A percentile compares a stretch with the other conserved stretches of the same genome.
These are phyloP conservation scores for Decorospora gaudefroyi DNA, from an alignment of 2,329 filamentous ascomycete species.

Conservation along the genomic window DNA sequence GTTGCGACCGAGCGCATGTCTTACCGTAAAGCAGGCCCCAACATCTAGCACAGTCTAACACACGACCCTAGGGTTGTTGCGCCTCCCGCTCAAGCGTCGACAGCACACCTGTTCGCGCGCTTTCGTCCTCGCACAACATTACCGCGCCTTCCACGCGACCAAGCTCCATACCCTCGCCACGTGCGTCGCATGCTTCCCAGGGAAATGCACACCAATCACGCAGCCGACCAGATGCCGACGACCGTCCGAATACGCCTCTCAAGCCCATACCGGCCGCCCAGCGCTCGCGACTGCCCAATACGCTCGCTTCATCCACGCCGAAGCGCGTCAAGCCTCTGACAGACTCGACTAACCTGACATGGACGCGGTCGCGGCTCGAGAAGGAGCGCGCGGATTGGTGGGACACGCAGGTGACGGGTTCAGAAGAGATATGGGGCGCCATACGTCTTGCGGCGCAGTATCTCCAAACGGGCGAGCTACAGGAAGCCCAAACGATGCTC, in stretches of 20 bases:
- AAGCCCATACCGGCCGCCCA: slow-evolving; percentile 31
- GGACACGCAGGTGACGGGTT: slow-evolving; percentile 81
- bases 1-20: slow-evolving; percentile 6
- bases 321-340: slow-evolving; percentile 31
- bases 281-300: slow-evolving; percentile 38
- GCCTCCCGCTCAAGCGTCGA: slow-evolving; percentile 18
- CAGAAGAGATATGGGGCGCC: slow-evolving; percentile 78
- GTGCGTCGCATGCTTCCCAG: slow-evolving; percentile 29
- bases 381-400: slow-evolving; percentile 82
- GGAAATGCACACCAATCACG: slow-evolving; percentile 5
- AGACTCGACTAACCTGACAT: slow-evolving; percentile 26
- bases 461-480: slow-evolving; percentile 60
- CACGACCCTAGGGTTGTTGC: slow-evolving; percentile 28
- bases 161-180: slow-evolving; percentile 23
- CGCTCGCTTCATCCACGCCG: slow-evolving; percentile 28
- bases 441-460: slow-evolving; percentile 69
- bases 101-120: slow-evolving; percentile 11
- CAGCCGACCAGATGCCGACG: slow-evolving; percentile 14
- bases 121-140: slow-evolving; percentile 37
- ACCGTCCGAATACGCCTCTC: slow-evolving; percentile 36
- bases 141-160: slow-evolving; percentile 33
- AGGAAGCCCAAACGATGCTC: slow-evolving; percentile 74
- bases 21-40: not conserved
- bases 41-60: slow-evolving; percentile 8
- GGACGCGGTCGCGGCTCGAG: slow-evolving; percentile 67